A percentile compares a stretch with the other conserved stretches of the same genome.
Conservation (phyloP, 805 yeast species). For the Naumovozyma dairenensis region DNA sequence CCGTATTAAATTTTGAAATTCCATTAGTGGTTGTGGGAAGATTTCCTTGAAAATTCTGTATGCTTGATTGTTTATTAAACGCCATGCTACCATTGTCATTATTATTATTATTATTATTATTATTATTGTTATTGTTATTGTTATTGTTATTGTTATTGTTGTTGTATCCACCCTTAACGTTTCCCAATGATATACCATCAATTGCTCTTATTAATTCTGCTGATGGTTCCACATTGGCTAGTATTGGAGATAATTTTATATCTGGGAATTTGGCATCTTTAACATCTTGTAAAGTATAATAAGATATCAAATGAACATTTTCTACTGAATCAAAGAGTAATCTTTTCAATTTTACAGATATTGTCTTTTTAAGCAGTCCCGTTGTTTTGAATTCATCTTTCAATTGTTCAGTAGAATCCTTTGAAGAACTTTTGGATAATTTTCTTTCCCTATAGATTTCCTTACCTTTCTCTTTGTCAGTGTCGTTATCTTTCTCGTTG, state of each 20-base stretch:
- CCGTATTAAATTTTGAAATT: slow-evolving; percentile 1
- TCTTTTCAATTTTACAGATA: slow-evolving; percentile 47
- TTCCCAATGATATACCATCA: slow-evolving; percentile 51
- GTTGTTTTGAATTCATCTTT: slow-evolving; percentile 18
- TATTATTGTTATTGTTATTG: slow-evolving; percentile 1
- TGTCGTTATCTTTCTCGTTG: neutral
- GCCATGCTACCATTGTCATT: too few species aligned
- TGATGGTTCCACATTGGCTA: slow-evolving; percentile 41
- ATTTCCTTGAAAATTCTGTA: too few species aligned
- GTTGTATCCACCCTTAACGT: slow-evolving; percentile 25
- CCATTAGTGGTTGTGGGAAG: neutral
- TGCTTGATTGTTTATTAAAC: too few species aligned
- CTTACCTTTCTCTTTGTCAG: neutral
- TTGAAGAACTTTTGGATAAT: too few species aligned
- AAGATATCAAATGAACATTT: slow-evolving; percentile 56
- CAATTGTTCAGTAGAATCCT: neutral
- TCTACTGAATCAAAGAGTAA: slow-evolving; percentile 30
- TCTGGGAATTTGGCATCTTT: slow-evolving; percentile 41
- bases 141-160: slow-evolving; percentile 3
- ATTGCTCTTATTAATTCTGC: slow-evolving; percentile 45
- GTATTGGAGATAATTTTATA: slow-evolving; percentile 45
- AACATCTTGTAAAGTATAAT: slow-evolving; percentile 71
- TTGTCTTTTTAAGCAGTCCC: slow-evolving; percentile 77
- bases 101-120: neutral
- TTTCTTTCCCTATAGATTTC: too few species aligned